Conservation (phyloP, 2,329 filamentous ascomycete species). For the Metarhizium robertsii region DNA sequence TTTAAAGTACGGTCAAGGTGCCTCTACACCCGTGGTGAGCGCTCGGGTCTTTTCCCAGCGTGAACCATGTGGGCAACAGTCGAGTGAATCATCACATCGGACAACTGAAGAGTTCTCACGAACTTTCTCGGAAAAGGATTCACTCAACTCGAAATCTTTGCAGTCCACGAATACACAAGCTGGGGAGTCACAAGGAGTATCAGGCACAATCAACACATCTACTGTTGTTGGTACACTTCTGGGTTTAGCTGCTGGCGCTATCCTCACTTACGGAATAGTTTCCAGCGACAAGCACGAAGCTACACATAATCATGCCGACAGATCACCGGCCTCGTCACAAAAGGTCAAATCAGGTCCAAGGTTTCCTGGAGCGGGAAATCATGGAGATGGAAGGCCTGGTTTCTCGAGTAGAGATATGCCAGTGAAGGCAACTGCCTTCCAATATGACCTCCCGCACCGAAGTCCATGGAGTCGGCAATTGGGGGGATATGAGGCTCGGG, state of each 20-base stretch:
- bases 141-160: too few relatives aligned
- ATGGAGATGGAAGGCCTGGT: background rate
- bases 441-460: background rate
- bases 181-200: background rate
- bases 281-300: conserved; percentile 32
- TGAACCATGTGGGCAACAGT: background rate
- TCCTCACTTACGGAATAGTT: conserved; percentile 61
- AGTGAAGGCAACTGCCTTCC: background rate
- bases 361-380: background rate
- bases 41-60: background rate
- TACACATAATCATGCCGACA: conserved; percentile 31
- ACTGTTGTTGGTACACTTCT: conserved; percentile 67
- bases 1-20: background rate
- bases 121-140: background rate
- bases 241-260: conserved; percentile 61
- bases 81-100: background rate
- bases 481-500: background rate
- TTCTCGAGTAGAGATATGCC: background rate
- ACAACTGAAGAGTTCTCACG: background rate
- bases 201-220: conserved; percentile 37
- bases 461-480: background rate
- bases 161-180: background rate
- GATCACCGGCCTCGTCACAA: conserved; percentile 14
- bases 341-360: background rate
- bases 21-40: background rate